These are phyloP conservation scores for Avicennia marina DNA, from an alignment of 257 asterid genomes.

Conservation along the genomic window DNA sequence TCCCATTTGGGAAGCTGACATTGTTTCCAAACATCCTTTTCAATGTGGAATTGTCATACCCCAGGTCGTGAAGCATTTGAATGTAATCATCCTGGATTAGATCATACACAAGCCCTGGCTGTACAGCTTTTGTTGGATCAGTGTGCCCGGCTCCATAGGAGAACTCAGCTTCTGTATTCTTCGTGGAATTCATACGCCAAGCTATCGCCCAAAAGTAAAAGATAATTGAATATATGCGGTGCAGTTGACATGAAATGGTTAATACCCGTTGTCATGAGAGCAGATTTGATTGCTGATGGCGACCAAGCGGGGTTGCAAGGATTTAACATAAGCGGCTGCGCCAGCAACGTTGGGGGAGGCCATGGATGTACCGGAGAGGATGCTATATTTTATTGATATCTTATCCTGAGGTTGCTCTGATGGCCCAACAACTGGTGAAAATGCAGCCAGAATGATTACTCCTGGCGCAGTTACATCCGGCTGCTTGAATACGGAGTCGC, in stretches of 20 bases:
- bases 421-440: constrained; percentile 1
- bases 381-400: constrained; percentile 6
- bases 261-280: constrained; percentile 35
- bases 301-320: constrained; percentile 26
- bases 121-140: constrained; percentile 12
- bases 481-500: no score
- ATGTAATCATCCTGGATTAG: not conserved
- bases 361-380: constrained; percentile 25
- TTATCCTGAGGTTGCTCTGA: not conserved
- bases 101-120: constrained; percentile 15
- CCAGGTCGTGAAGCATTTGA: constrained; percentile 8
- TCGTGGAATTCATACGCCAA: constrained; percentile 2
- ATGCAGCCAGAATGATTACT: constrained; percentile 22
- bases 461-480: constrained; percentile 29
- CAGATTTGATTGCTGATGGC: constrained; percentile 24
- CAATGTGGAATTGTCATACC: not conserved
- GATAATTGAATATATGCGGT: no score
- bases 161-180: constrained; percentile 1
- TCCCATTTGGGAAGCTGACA: not conserved
- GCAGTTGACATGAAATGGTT: no score
- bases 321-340: constrained; percentile 23
- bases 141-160: constrained; percentile 15
- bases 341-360: constrained; percentile 25
- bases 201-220: no score
- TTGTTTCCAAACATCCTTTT: not conserved